These are phyloP conservation scores for Tubosaeta brunneosetosa DNA, from an alignment of 768 basidiomycete species.

Conservation along the genomic window DNA sequence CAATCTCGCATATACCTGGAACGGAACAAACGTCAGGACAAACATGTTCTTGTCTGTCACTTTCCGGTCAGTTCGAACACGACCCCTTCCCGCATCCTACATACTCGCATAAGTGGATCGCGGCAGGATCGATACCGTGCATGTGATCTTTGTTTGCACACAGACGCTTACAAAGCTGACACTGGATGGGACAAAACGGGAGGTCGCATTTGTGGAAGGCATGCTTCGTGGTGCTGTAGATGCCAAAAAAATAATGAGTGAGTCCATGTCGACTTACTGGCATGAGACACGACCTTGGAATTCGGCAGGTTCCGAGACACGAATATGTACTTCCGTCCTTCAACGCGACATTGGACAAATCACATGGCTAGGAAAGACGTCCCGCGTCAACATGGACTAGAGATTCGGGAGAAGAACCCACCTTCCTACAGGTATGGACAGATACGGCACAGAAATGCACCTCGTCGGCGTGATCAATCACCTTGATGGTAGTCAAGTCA, in stretches of 20 bases:
- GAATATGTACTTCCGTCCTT: slow-evolving; percentile 31
- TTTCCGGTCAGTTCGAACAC: not conserved
- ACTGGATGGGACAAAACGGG: no score
- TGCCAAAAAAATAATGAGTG: no score
- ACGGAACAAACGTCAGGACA: slow-evolving; percentile 47
- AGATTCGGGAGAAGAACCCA: no score
- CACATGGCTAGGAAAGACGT: slow-evolving; percentile 50
- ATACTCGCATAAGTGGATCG: slow-evolving; percentile 58
- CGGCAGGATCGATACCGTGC: no score
- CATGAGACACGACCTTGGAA: slow-evolving; percentile 34
- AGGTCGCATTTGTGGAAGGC: slow-evolving; percentile 47
- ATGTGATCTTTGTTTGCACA: no score
- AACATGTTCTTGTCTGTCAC: slow-evolving; percentile 46
- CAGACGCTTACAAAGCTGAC: no score
- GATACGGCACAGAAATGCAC: slow-evolving; percentile 52
- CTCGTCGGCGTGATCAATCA: slow-evolving; percentile 43
- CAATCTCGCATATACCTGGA: slow-evolving; percentile 53
- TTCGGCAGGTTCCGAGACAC: slow-evolving; percentile 40
- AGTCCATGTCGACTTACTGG: not conserved
- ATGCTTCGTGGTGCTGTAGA: slow-evolving; percentile 45
- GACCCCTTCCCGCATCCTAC: not conserved
- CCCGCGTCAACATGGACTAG: no score
- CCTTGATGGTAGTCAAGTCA: no score
- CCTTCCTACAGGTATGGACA: slow-evolving; percentile 50
- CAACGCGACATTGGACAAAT: slow-evolving; percentile 32